Evolutionary conservation across 2,329 filamentous ascomycete genomes (phyloP).

Genomic region (Trichoderma oligosporum): DNA sequence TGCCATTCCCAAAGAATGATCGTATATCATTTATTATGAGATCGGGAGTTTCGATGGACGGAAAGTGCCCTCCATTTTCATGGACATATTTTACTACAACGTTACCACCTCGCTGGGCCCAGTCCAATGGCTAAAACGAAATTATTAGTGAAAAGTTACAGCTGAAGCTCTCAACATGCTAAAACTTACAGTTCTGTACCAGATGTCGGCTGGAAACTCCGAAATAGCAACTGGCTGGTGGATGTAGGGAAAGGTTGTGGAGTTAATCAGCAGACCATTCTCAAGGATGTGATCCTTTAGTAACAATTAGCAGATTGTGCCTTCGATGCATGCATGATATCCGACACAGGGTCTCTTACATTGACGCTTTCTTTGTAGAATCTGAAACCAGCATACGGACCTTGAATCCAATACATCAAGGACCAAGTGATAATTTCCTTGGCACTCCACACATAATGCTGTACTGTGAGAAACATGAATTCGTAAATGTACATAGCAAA

Average conservation of each 20-base stretch:
- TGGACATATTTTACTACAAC: background rate
- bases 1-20: background rate
- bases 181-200: background rate
- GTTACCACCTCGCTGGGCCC: background rate
- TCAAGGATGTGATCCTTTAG: background rate
- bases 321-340: too few relatives aligned
- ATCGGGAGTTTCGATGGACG: background rate
- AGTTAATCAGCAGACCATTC: background rate
- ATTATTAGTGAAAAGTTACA: background rate
- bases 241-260: background rate
- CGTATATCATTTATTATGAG: background rate
- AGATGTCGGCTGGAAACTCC: background rate
- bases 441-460: background rate
- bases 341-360: background rate
- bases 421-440: background rate
- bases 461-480: background rate
- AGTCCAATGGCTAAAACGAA: background rate
- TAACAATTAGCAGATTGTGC: background rate
- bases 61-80: background rate
- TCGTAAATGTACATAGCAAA: conserved; percentile 1
- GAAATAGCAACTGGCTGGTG: background rate
- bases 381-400: background rate
- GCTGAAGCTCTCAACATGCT: too few relatives aligned
- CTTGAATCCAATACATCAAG: conserved; percentile 2
- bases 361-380: conserved; percentile 4